Base-by-base conservation (phyloP, 371 early-diverging fungal species). In the Mucor racemosus region DNA sequence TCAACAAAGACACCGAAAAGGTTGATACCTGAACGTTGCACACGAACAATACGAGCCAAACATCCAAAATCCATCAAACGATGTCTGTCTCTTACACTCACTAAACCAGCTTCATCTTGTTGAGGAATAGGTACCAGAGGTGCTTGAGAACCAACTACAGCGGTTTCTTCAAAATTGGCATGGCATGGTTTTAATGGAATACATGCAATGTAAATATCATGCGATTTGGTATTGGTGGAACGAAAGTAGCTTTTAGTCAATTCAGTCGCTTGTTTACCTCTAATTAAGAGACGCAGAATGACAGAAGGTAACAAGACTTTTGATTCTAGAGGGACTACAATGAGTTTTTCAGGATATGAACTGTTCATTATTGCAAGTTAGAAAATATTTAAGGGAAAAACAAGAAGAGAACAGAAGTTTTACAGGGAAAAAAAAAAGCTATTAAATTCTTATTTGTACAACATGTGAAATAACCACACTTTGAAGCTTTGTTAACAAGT, bases 1-100 rank as follows among this genome's bases (percentile, higher is more conserved):
- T 84, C 81, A 5, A 80, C 68, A 67, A 73, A 76, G 17, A 80
- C 68, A 0, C 74, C 71, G 38, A 80, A 78, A 7, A 74, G 75
- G 11, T 77, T 79, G 5, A 81, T 40, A 7, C 78, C 78, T 3
- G 76, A 61, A 53, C 81, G 67, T 40, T 83, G 77, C 3, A 81
- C 67, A 38, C 77, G 62, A 34, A 81, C 46, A 36, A 82, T 78
- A 35, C 78, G 78, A 15, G 81, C 82, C 10, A 70, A 65, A 67
- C 85, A 85, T 11, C 82, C 85, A 63, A 68, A 77, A 1, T 60
- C 35, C 44, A 73, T 69, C 26, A 83, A 65, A 7, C 73, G 62
- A 4, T 68, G 67, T 44, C 72, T 67, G 46, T 71, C 76, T 21
- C 64, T 53, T 11, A 33, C 31, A 10, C 53, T 40, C 17, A 68